Percentiles rank a stretch among this genome's conserved stretches.
Evolutionary conservation across 2,329 filamentous ascomycete genomes (phyloP).

Genomic region (Incumbomyces lentus): DNA sequence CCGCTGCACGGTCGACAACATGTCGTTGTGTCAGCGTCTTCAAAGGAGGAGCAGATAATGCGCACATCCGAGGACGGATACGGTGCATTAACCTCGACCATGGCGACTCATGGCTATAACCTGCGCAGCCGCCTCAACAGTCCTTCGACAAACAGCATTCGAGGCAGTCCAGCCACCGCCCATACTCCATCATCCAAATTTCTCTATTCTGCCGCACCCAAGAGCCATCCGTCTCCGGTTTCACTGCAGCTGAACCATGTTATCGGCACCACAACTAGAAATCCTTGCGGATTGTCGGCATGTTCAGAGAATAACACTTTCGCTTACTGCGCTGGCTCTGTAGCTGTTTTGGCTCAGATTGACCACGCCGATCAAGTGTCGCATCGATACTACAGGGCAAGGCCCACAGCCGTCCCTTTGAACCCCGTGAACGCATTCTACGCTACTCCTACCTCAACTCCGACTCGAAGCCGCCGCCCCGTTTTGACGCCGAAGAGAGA

Average conservation of each 20-base stretch:
- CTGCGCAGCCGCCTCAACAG: conserved; percentile 18
- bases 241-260: conserved; percentile 31
- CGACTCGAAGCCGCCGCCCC: conserved; percentile 49
- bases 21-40: too few relatives aligned
- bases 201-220: conserved; percentile 7
- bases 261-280: conserved; percentile 79
- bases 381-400: conserved; percentile 84
- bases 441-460: conserved; percentile 47
- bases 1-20: too few relatives aligned
- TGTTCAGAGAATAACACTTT: conserved; percentile 61
- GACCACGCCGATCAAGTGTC: conserved; percentile 52
- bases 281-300: conserved; percentile 76
- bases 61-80: too few relatives aligned
- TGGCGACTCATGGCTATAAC: conserved; percentile 18
- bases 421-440: conserved; percentile 49
- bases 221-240: conserved; percentile 11
- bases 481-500: conserved; percentile 42
- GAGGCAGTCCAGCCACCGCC: conserved; percentile 13
- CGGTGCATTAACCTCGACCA: conserved; percentile 4
- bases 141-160: conserved; percentile 11
- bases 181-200: conserved; percentile 9
- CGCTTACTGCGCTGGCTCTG: conserved; percentile 84
- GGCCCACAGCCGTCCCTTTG: conserved; percentile 58
- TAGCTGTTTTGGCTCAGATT: conserved; percentile 79
- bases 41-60: too few relatives aligned